A percentile compares a stretch with the other conserved stretches of the same genome.
phyloP scores from a whole-genome alignment of 140 eudicot species.

The Ambrosia hybrid region DNA sequence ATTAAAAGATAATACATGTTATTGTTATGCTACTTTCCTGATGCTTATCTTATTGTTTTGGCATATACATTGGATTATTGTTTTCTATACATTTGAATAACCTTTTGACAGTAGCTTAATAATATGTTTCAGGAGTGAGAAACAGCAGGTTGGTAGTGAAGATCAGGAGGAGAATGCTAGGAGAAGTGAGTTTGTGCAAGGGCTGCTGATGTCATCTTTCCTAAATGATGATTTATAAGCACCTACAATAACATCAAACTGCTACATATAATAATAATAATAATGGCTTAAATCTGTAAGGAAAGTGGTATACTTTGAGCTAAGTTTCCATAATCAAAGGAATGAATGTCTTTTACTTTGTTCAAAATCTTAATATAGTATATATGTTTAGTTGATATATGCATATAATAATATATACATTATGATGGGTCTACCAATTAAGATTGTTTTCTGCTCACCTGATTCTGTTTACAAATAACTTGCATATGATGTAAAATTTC shows the following conservation, averaged over 20 bases:
- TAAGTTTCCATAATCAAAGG: constrained; percentile 22
- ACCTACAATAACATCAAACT: neutral
- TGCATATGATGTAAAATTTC: no score
- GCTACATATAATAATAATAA: neutral
- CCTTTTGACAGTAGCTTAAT: neutral
- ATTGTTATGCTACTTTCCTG: neutral
- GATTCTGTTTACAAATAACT: no score
- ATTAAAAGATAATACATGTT: neutral
- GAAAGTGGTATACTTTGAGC: constrained; percentile 26
- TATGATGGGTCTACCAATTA: no score
- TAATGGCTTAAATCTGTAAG: neutral
- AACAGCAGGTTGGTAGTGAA: constrained; percentile 43
- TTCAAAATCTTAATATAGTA: constrained; percentile 7
- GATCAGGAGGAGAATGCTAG: constrained; percentile 80
- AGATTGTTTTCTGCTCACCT: no score
- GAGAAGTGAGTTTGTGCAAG: constrained; percentile 77
- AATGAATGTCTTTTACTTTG: constrained; percentile 26
- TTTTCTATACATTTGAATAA: neutral
- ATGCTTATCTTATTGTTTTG: constrained; percentile 1
- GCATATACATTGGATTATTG: neutral
- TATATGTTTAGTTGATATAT: constrained; percentile 7
- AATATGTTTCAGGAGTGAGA: constrained; percentile 26
- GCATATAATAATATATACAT: neutral
- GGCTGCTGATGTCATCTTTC: constrained; percentile 68
- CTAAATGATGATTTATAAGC: constrained; percentile 53